phyloP scores from a whole-genome alignment of 73 alveolate genomes.

The Stentor coeruleus region DNA sequence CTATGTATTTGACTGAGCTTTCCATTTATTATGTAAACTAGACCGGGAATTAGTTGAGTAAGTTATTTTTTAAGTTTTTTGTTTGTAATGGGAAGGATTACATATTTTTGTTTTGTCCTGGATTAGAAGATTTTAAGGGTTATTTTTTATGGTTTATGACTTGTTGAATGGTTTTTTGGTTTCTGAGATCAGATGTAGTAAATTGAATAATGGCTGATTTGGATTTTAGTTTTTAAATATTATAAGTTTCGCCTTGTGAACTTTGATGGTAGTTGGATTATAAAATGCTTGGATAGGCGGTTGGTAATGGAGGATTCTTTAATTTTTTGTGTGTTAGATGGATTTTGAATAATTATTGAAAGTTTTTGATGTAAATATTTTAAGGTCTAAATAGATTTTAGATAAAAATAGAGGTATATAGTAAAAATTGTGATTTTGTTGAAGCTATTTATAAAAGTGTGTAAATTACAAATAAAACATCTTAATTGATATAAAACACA shows the following conservation, averaged over 20 bases:
- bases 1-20: not conserved
- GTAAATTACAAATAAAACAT: too few relatives aligned
- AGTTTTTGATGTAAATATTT: too few relatives aligned
- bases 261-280: slow-evolving; percentile 12
- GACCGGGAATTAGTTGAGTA: too few relatives aligned
- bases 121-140: not conserved
- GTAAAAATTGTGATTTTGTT: too few relatives aligned
- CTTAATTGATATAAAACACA: too few relatives aligned
- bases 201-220: not conserved
- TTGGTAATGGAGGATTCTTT: not conserved
- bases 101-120: not conserved
- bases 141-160: not conserved
- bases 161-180: not conserved
- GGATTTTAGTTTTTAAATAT: not conserved
- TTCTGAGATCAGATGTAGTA: not conserved
- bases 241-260: not conserved
- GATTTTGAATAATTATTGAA: too few relatives aligned
- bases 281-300: slow-evolving; percentile 25
- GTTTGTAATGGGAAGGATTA: not conserved
- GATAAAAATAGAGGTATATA: too few relatives aligned
- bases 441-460: too few relatives aligned
- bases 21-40: too few relatives aligned
- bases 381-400: too few relatives aligned
- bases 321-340: too few relatives aligned
- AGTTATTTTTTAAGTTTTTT: too few relatives aligned